phyloP scores from a whole-genome alignment of 2,329 filamentous ascomycete genomes.

The Metarhizium robertsii region DNA sequence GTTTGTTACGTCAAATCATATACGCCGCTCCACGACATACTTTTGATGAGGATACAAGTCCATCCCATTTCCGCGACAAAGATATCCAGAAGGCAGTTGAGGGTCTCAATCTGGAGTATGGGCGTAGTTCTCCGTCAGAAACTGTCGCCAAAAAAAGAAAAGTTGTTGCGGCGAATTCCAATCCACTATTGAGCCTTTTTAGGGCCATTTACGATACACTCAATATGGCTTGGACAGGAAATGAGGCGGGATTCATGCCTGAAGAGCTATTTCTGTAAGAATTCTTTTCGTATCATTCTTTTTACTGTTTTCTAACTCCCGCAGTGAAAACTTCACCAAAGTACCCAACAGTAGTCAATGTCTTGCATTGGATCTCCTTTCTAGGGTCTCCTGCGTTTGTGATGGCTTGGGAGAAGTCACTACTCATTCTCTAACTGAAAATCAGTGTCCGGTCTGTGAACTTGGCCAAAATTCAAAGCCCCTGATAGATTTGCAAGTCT shows the following conservation, averaged over 20 bases:
- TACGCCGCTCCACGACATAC: constrained; percentile 9
- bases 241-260: constrained; percentile 18
- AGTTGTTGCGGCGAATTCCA: constrained; percentile 9
- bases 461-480: not conserved
- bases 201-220: constrained; percentile 20
- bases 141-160: constrained; percentile 21
- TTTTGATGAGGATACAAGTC: constrained; percentile 15
- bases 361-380: constrained; percentile 43
- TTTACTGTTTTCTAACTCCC: constrained; percentile 10
- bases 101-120: constrained; percentile 19
- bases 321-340: constrained; percentile 31
- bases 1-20: constrained; percentile 19
- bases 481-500: constrained; percentile 3
- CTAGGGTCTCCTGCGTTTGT: constrained; percentile 32
- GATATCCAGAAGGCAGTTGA: constrained; percentile 20
- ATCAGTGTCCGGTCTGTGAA: constrained; percentile 19
- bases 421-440: not conserved
- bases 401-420: constrained; percentile 6
- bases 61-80: constrained; percentile 19
- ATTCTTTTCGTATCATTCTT: not conserved
- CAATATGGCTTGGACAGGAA: constrained; percentile 12
- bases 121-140: constrained; percentile 4
- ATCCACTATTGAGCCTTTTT: constrained; percentile 13
- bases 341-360: constrained; percentile 41
- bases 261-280: constrained; percentile 38